A percentile compares a stretch with the other conserved stretches of the same genome.
Conservation (phyloP, 140 eudicot genomes). For the Oenanthe javanica region DNA sequence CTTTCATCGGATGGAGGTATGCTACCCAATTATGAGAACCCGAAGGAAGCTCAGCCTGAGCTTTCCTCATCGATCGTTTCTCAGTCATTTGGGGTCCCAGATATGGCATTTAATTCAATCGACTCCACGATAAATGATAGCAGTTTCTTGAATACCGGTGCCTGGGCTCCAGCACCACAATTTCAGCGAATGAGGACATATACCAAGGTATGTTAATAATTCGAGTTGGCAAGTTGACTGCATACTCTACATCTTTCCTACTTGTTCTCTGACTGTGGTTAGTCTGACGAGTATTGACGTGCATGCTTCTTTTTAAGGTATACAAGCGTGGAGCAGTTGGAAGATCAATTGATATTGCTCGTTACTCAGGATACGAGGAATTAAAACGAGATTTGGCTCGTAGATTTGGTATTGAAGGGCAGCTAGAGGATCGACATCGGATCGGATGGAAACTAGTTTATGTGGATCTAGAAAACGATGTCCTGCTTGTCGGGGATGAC, state of each 20-base stretch:
- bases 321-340: conserved; percentile 98
- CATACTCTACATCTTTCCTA: neutral
- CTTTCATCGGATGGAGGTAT: conserved; percentile 52
- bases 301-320: conserved; percentile 38
- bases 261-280: neutral
- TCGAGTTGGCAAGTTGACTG: neutral
- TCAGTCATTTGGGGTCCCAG: conserved; percentile 96
- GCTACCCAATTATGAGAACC: conserved; percentile 51
- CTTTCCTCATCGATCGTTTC: conserved; percentile 86
- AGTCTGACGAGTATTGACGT: conserved; percentile 7
- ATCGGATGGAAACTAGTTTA: conserved; percentile 93
- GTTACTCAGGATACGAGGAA: conserved; percentile 81
- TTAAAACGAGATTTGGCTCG: conserved; percentile 85
- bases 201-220: conserved; percentile 55
- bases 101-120: conserved; percentile 75
- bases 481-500: conserved; percentile 94
- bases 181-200: conserved; percentile 78
- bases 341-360: conserved; percentile 77
- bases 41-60: conserved; percentile 77
- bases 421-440: conserved; percentile 72
- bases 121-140: conserved; percentile 73
- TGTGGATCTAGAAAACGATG: conserved; percentile 87
- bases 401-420: conserved; percentile 92
- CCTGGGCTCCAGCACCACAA: conserved; percentile 84
- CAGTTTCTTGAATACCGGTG: conserved; percentile 51